phyloP scores from a whole-genome alignment of 352 stramenopile species.

The Phytophthora sansomeana region DNA sequence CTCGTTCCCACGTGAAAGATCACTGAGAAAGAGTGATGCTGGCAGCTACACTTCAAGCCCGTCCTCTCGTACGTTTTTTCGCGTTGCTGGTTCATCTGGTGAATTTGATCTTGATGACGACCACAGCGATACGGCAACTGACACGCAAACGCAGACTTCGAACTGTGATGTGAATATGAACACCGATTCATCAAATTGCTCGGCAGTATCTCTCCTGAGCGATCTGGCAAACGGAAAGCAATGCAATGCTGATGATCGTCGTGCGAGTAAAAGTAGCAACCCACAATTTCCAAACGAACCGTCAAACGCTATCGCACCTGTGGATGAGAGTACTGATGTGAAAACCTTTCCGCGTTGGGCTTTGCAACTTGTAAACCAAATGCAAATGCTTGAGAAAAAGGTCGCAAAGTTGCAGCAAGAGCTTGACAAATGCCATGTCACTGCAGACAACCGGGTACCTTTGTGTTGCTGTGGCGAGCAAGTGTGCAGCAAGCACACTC shows the following conservation, averaged over 20 bases:
- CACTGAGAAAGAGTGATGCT: not conserved
- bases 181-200: not conserved
- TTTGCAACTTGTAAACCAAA: not conserved
- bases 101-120: not conserved
- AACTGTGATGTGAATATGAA: not conserved
- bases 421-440: not conserved
- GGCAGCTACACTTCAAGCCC: not conserved
- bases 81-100: not conserved
- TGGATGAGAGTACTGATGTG: not conserved
- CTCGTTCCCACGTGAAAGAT: not conserved
- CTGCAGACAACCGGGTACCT: not conserved
- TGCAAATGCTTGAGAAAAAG: not conserved
- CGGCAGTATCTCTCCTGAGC: not conserved
- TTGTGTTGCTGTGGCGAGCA: not conserved
- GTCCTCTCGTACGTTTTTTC: not conserved
- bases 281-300: not conserved
- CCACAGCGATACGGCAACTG: not conserved
- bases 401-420: not conserved
- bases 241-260: not conserved
- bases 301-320: not conserved
- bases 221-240: not conserved
- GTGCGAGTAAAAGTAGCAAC: not conserved
- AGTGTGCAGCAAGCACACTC: not conserved
- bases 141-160: not conserved
- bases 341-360: not conserved